Conservation (phyloP, 805 yeast genomes). For the Scheffersomyces ergatensis region DNA sequence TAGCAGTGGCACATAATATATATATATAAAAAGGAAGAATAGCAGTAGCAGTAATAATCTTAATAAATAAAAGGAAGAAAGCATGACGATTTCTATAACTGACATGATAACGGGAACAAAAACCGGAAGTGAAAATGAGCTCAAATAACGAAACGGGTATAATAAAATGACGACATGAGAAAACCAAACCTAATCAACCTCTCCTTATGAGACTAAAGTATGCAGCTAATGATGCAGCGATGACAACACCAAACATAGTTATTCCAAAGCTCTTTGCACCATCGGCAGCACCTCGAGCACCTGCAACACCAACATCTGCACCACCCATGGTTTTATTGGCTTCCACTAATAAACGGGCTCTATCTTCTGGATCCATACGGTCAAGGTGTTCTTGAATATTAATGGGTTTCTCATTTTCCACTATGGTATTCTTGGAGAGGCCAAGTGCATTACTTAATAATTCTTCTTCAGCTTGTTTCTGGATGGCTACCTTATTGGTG, state of each 20-base stretch:
- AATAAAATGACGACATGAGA: no score
- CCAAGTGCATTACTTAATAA: conserved; percentile 4
- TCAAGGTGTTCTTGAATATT: conserved; percentile 31
- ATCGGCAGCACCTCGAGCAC: conserved; percentile 3
- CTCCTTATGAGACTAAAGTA: conserved; percentile 17
- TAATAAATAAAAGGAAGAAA: no score
- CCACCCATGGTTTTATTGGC: neutral
- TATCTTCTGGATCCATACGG: conserved; percentile 64
- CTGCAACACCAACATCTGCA: conserved; percentile 9
- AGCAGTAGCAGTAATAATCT: neutral
- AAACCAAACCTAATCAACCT: conserved; percentile 4
- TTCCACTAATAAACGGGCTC: conserved; percentile 40
- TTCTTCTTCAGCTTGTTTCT: conserved; percentile 14
- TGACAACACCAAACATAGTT: conserved; percentile 26
- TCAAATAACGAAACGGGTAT: no score
- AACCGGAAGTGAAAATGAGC: no score
- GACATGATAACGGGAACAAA: no score
- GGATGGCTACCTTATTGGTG: conserved; percentile 35
- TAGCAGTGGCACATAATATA: neutral
- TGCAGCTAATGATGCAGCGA: conserved; percentile 32
- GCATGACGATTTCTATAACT: neutral
- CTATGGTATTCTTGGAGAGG: conserved; percentile 10
- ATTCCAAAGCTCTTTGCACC: conserved; percentile 8
- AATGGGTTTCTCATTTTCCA: conserved; percentile 14
- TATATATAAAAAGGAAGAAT: neutral